These are phyloP conservation scores for Bipolaris zeicola DNA, from an alignment of 2,329 filamentous ascomycete species.

Conservation along the genomic window DNA sequence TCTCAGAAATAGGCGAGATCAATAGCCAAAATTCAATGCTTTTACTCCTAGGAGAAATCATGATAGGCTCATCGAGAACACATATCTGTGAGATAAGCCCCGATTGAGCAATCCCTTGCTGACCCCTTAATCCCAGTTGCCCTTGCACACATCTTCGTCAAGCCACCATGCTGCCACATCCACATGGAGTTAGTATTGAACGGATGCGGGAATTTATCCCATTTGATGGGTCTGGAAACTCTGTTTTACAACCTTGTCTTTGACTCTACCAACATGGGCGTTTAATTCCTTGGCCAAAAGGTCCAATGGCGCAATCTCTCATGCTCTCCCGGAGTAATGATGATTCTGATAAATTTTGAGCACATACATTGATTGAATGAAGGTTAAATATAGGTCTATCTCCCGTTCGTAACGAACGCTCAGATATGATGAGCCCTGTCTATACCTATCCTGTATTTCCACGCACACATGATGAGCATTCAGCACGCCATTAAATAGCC, in stretches of 20 bases:
- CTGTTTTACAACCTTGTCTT: neutral
- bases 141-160: conserved; percentile 4
- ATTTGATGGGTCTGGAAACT: neutral
- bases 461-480: neutral
- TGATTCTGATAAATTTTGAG: too few species aligned
- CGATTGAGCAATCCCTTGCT: conserved; percentile 6
- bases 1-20: too few species aligned
- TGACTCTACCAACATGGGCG: neutral
- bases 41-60: neutral
- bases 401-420: too few species aligned
- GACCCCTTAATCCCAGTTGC: neutral
- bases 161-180: neutral
- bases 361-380: too few species aligned
- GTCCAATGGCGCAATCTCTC: neutral
- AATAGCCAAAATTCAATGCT: neutral
- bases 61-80: neutral
- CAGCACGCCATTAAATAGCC: neutral
- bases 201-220: neutral
- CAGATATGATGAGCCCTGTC: too few species aligned
- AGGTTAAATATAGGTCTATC: too few species aligned
- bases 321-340: neutral
- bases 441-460: neutral
- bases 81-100: neutral
- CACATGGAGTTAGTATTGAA: neutral
- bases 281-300: neutral